Base-by-base conservation (phyloP, 768 basidiomycete species). In the Dictyophora rubrovolvata region DNA sequence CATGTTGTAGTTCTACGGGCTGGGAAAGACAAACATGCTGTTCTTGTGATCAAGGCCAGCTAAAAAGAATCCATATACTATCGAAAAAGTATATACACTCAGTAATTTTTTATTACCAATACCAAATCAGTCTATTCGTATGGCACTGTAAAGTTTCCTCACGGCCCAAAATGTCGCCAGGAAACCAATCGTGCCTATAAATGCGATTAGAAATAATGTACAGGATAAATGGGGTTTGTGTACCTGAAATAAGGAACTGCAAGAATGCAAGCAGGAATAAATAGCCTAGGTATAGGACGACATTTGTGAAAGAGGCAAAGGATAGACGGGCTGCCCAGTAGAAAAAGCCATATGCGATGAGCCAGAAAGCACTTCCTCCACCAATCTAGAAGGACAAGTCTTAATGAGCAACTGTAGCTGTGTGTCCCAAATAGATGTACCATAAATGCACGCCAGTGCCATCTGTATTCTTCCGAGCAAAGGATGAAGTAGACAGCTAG, bases 401-500 rank as follows among this genome's bases (percentile, higher is more conserved):
- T 16, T 10, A 5, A 17, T 48, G 20, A 42, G 9, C 28, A 59
- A 5, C 3, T 18, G 11, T 16, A 18, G 18, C 8, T 18, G n/a
- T 21, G 55, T 12, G 28, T 7, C 28, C 28, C 8, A 16, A 54
- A 9, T 46, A 23, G 17, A 56, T 34, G n/a, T 52, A 59, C 53
- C 22, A 59, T 33, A 35, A 59, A 59, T 20, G 57, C 57, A 17
- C 57, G 57, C 57, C 57, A 59, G 33, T 59, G 57, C 57, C 56
- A 89, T 87, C 90, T 77, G 69, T 96, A 97, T 66, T 98, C 93
- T 70, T 97, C 95, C 6, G 92, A 88, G 62, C 94, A 97, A 16
- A 98, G 79, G 54, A 83, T 77, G 72, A 97, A 96, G 72, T 98
- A 93, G 4, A 86, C 85, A 70, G 89, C 89, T 16, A 90, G 77